Percentiles rank a stretch among this genome's conserved stretches.
These are phyloP conservation scores for Marchantia polymorpha DNA, from an alignment of 225 moss, liverwort and hornwort genomes.

Conservation along the genomic window DNA sequence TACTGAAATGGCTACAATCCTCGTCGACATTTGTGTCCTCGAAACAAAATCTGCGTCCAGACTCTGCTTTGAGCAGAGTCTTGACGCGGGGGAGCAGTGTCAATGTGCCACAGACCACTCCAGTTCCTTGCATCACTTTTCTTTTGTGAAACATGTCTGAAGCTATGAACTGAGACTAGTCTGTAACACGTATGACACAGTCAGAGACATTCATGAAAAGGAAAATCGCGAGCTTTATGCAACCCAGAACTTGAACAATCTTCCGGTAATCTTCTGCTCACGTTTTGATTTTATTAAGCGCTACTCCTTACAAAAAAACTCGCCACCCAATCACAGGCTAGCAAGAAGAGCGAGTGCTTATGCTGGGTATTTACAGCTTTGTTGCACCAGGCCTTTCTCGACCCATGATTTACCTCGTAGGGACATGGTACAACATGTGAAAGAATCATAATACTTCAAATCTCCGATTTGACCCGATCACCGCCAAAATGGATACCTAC, in stretches of 20 bases:
- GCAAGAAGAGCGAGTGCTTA: background rate
- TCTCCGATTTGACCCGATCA: background rate
- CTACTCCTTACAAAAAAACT: background rate
- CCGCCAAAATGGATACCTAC: constrained; percentile 17
- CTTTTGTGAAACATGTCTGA: no score
- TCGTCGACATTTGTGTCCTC: no score
- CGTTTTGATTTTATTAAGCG: background rate
- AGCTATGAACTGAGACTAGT: no score
- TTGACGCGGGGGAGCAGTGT: no score
- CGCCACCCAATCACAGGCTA: background rate
- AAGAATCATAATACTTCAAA: background rate
- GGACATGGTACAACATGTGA: constrained; percentile 12
- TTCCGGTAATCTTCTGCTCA: background rate
- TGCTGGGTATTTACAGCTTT: constrained; percentile 16
- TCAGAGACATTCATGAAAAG: background rate
- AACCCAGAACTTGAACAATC: background rate
- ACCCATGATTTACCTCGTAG: background rate
- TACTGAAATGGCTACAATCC: no score
- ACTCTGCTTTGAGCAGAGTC: no score
- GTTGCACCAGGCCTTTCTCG: constrained; percentile 5
- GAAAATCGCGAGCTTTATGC: background rate
- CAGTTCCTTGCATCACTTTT: no score
- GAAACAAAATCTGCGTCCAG: no score
- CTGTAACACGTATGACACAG: no score
- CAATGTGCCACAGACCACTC: no score